Conservation (phyloP, 208 protist species). For the Leishmania major region DNA sequence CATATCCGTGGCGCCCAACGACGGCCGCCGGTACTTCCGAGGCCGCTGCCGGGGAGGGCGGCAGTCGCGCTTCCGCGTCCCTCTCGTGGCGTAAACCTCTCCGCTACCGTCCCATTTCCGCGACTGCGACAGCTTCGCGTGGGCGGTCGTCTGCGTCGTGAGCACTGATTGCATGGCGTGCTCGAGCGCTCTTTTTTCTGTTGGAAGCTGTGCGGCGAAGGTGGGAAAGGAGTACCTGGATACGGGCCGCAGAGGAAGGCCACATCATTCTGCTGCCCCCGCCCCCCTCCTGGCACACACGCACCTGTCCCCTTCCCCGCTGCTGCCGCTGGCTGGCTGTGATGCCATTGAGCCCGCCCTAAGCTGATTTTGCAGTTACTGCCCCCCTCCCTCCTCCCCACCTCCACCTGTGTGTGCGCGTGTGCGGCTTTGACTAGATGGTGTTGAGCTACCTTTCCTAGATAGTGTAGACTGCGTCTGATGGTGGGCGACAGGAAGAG, state of each 20-base stretch:
- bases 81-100: slow-evolving; percentile 26
- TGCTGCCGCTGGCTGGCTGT: not conserved
- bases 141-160: not conserved
- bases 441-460: not conserved
- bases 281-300: too few relatives aligned
- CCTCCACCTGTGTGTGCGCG: not conserved
- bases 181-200: not conserved
- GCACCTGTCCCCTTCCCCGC: not conserved
- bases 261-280: not conserved
- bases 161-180: not conserved
- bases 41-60: not conserved
- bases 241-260: not conserved
- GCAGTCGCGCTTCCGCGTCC: not conserved
- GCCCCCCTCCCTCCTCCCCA: not conserved
- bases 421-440: not conserved
- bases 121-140: not conserved
- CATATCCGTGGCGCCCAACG: not conserved
- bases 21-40: not conserved
- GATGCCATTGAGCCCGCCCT: not conserved
- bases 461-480: not conserved
- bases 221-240: not conserved
- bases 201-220: too few relatives aligned
- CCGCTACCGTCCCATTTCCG: slow-evolving; percentile 7
- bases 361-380: not conserved
- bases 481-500: not conserved